These are phyloP conservation scores for Aspergillus piperis DNA, from an alignment of 2,329 filamentous ascomycete species.

Conservation along the genomic window DNA sequence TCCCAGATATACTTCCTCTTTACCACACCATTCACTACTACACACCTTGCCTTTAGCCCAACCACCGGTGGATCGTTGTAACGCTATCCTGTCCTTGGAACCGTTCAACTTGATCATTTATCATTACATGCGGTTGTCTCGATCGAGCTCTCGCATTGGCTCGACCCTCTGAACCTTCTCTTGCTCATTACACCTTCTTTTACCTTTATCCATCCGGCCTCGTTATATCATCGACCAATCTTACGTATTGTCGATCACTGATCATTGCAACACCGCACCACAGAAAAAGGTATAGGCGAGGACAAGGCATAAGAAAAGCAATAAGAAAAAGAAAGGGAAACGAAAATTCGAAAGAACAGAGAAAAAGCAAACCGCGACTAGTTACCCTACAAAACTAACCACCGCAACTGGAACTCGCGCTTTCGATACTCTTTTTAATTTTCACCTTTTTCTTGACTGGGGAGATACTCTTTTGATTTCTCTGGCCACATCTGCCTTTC, in stretches of 20 bases:
- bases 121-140: constrained; percentile 6
- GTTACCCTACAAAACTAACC: constrained; percentile 8
- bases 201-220: constrained; percentile 6
- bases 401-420: background rate
- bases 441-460: background rate
- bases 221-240: constrained; percentile 21
- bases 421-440: background rate
- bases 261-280: constrained; percentile 15
- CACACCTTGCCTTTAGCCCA: background rate
- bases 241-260: constrained; percentile 15
- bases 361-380: constrained; percentile 11
- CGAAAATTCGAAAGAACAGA: background rate
- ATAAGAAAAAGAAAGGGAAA: constrained; percentile 1
- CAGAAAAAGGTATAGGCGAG: constrained; percentile 11
- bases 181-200: constrained; percentile 2
- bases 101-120: constrained; percentile 13
- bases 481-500: constrained; percentile 12
- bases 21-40: background rate
- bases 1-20: background rate
- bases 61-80: constrained; percentile 10
- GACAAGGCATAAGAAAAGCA: constrained; percentile 12
- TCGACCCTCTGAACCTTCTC: background rate
- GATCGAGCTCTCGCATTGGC: constrained; percentile 3
- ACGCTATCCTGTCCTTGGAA: constrained; percentile 8
- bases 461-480: background rate